phyloP scores from a whole-genome alignment of 257 asterid genomes.

The Striga asiatica region DNA sequence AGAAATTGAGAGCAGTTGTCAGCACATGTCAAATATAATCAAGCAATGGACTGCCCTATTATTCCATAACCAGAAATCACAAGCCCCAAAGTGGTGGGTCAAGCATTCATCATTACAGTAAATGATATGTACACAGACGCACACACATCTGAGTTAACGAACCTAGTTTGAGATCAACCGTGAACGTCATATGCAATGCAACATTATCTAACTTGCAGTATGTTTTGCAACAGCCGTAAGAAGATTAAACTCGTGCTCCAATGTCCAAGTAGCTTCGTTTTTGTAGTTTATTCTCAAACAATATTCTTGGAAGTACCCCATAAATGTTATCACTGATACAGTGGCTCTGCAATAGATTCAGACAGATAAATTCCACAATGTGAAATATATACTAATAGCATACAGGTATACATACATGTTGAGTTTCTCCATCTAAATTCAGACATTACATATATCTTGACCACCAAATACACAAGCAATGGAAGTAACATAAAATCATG shows the following conservation, averaged over 20 bases:
- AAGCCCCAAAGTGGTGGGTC: not conserved
- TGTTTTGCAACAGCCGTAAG: slow-evolving; percentile 40
- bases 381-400: too few species aligned
- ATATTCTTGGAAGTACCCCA: slow-evolving; percentile 69
- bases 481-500: not conserved
- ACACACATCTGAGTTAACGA: not conserved
- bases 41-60: too few species aligned
- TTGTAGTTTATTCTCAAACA: slow-evolving; percentile 48
- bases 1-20: too few species aligned
- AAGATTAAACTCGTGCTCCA: slow-evolving; percentile 69
- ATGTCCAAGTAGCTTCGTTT: slow-evolving; percentile 62
- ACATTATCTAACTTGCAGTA: slow-evolving; percentile 1
- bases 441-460: too few species aligned
- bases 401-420: not conserved
- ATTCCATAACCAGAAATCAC: not conserved
- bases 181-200: too few species aligned
- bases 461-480: not conserved
- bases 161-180: too few species aligned
- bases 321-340: slow-evolving; percentile 45
- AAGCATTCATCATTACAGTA: not conserved
- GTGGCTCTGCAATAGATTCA: slow-evolving; percentile 70
- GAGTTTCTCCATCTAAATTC: not conserved
- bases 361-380: too few species aligned
- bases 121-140: too few species aligned
- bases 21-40: too few species aligned